phyloP scores from a whole-genome alignment of 2,329 filamentous ascomycete genomes.

The Cytospora chrysosperma region DNA sequence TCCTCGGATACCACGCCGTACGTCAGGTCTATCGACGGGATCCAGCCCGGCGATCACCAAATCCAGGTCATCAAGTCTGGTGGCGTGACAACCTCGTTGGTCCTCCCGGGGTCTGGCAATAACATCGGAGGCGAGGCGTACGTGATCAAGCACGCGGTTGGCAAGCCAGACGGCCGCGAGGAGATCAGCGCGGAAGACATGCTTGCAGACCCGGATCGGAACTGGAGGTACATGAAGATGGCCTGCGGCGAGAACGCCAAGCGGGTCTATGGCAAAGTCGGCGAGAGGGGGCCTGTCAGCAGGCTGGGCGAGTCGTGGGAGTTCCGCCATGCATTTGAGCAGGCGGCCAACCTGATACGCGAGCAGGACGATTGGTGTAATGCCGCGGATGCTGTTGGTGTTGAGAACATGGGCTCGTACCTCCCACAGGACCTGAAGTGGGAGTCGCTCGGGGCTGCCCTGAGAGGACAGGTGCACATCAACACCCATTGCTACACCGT shows the following conservation, averaged over 20 bases:
- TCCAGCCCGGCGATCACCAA: constrained; percentile 63
- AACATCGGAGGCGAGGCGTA: constrained; percentile 72
- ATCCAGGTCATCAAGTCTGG: constrained; percentile 70
- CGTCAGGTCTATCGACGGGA: constrained; percentile 63
- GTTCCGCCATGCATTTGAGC: constrained; percentile 66
- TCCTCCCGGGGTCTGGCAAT: constrained; percentile 69
- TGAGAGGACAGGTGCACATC: constrained; percentile 66
- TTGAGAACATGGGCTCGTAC: constrained; percentile 53
- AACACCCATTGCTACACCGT: constrained; percentile 73
- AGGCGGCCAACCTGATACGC: constrained; percentile 55
- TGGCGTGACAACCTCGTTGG: constrained; percentile 67
- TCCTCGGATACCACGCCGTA: constrained; percentile 65
- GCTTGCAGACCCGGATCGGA: constrained; percentile 63
- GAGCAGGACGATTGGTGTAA: constrained; percentile 69
- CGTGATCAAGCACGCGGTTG: constrained; percentile 67
- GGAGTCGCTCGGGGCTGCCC: constrained; percentile 61
- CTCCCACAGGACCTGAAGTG: constrained; percentile 62
- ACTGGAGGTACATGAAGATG: constrained; percentile 75
- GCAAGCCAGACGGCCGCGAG: constrained; percentile 55
- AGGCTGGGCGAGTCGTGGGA: constrained; percentile 68
- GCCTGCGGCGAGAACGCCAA: constrained; percentile 72
- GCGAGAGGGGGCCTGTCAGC: constrained; percentile 55
- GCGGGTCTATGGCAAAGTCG: constrained; percentile 55
- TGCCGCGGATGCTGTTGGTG: constrained; percentile 50
- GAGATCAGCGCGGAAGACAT: constrained; percentile 64